phyloP scores from a whole-genome alignment of 768 basidiomycete species.

The Rhodotorula sphaerocarpa region DNA sequence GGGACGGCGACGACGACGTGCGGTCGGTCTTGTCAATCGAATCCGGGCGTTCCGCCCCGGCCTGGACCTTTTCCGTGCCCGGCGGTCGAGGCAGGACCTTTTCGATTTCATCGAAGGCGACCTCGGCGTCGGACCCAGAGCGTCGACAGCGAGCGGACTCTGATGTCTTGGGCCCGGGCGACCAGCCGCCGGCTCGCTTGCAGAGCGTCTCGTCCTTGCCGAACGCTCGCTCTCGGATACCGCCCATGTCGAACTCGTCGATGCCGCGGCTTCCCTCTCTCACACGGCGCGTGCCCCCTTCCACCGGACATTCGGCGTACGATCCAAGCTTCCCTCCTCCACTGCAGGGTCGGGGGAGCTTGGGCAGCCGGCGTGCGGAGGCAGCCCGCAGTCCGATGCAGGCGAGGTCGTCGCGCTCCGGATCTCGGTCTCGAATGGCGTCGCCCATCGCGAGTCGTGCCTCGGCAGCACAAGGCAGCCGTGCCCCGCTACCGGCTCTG shows the following conservation, averaged over 20 bases:
- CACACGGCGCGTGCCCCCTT: constrained; percentile 15
- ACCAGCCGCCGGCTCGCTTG: constrained; percentile 15
- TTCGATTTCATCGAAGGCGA: constrained; percentile 36
- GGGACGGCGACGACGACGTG: constrained; percentile 74
- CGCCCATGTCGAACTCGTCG: constrained; percentile 2
- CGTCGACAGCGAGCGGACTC: constrained; percentile 1
- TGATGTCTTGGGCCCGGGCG: not conserved
- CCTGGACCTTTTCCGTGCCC: constrained; percentile 13
- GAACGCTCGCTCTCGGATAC: constrained; percentile 1
- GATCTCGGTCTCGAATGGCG: constrained; percentile 6
- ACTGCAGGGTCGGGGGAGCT: constrained; percentile 29
- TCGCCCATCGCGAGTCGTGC: constrained; percentile 14
- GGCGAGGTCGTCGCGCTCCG: constrained; percentile 2
- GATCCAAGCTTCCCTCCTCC: constrained; percentile 23
- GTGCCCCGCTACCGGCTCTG: constrained; percentile 24
- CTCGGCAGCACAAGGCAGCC: constrained; percentile 6
- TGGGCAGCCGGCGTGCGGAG: not conserved
- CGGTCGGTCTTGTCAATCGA: constrained; percentile 87
- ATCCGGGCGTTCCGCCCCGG: constrained; percentile 52
- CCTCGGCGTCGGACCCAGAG: constrained; percentile 30
- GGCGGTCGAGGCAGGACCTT: constrained; percentile 24
- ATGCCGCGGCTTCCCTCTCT: not conserved
- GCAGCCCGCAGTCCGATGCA: constrained; percentile 1
- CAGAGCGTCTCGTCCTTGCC: constrained; percentile 26
- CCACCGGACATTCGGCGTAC: constrained; percentile 34